Evolutionary conservation across 129 eudicot species (phyloP).

Genomic region (Helichrysum umbraculigerum): DNA sequence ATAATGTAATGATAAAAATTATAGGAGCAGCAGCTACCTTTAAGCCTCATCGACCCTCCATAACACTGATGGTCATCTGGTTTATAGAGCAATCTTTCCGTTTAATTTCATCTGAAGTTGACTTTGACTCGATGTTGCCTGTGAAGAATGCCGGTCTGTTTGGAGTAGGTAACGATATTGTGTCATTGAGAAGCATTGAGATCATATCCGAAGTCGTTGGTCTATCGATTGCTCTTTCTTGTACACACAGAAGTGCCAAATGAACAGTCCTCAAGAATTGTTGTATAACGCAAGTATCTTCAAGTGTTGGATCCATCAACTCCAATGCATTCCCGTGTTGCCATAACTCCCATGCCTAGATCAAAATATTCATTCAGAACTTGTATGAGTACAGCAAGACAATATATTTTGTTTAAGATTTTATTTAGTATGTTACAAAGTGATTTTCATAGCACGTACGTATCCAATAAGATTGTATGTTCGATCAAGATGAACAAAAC

Average conservation of each 20-base stretch:
- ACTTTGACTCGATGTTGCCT: constrained; percentile 14
- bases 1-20: neutral
- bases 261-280: constrained; percentile 22
- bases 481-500: constrained; percentile 26
- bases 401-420: no score
- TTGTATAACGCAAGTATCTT: constrained; percentile 13
- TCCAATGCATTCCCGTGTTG: constrained; percentile 2
- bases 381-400: no score
- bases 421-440: no score
- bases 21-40: neutral
- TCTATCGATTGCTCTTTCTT: constrained; percentile 28
- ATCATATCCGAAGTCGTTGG: constrained; percentile 30
- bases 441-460: constrained; percentile 27
- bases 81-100: constrained; percentile 14
- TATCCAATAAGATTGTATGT: constrained; percentile 43
- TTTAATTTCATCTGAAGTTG: constrained; percentile 7
- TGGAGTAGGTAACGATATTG: constrained; percentile 25
- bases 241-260: constrained; percentile 31
- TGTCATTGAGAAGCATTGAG: constrained; percentile 35
- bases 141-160: constrained; percentile 28
- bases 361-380: no score
- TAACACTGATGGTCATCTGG: constrained; percentile 29
- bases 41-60: constrained; percentile 27
- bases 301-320: constrained; percentile 14
- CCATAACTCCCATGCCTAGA: constrained; percentile 13